Percentiles rank a stretch among this genome's conserved stretches.
phyloP scores from a whole-genome alignment of 2,329 filamentous ascomycete genomes.

The Claviceps paspali region DNA sequence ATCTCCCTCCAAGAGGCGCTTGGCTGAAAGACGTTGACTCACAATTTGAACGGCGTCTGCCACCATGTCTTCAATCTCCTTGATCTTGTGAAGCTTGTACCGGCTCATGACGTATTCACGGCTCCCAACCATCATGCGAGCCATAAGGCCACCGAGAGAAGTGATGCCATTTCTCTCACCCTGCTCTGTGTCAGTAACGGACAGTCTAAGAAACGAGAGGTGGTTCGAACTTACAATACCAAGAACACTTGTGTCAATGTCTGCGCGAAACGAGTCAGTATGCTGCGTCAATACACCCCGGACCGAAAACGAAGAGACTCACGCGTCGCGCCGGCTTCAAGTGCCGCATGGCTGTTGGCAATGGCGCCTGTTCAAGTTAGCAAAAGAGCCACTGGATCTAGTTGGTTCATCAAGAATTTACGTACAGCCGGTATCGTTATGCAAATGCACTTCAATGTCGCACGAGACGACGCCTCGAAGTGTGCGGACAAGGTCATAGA shows the following conservation, averaged over 20 bases:
- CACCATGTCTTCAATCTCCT: constrained; percentile 70
- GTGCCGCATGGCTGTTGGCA: constrained; percentile 73
- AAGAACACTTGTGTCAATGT: constrained; percentile 6
- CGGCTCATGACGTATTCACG: constrained; percentile 8
- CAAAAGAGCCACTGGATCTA: neutral
- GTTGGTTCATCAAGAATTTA: neutral
- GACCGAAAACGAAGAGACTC: neutral
- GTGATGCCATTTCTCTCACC: constrained; percentile 7
- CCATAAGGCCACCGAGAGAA: constrained; percentile 8
- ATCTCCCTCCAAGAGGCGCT: neutral
- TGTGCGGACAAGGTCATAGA: constrained; percentile 76
- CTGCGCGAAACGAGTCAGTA: neutral
- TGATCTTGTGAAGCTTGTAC: constrained; percentile 80
- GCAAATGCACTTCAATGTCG: constrained; percentile 70
- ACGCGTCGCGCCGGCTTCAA: constrained; percentile 70
- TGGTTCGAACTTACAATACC: constrained; percentile 3
- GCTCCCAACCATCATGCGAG: constrained; percentile 20
- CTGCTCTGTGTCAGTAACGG: neutral
- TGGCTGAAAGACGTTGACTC: neutral
- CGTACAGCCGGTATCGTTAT: constrained; percentile 3
- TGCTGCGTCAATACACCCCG: neutral
- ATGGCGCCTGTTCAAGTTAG: constrained; percentile 46
- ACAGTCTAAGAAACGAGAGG: neutral
- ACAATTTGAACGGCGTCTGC: constrained; percentile 24
- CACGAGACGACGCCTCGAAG: constrained; percentile 41